Conservation (phyloP, 1,284 basidiomycete genomes). For the Coniferiporia weirii region DNA sequence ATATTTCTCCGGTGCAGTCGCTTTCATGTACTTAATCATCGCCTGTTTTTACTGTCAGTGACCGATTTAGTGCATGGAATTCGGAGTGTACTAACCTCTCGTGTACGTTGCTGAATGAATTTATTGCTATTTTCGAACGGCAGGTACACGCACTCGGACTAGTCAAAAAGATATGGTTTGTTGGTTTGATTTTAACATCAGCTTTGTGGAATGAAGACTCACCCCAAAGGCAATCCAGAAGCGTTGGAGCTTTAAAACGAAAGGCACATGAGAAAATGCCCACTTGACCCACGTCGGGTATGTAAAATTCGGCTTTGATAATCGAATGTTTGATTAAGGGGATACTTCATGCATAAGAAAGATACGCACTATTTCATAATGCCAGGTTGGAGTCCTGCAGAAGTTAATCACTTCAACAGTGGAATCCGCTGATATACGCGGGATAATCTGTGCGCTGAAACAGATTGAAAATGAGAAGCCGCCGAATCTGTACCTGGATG, state of each 20-base stretch:
- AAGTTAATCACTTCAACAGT: conserved; percentile 48
- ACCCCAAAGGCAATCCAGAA: conserved; percentile 31
- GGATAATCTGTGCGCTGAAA: conserved; percentile 47
- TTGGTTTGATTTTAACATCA: neutral
- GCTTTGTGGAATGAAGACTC: neutral
- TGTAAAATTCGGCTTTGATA: conserved; percentile 26
- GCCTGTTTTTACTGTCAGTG: neutral
- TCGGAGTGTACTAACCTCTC: conserved; percentile 5
- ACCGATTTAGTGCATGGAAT: neutral
- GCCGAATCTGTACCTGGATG: neutral
- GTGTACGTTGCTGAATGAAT: conserved; percentile 2
- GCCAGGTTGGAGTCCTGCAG: conserved; percentile 46
- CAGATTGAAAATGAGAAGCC: conserved; percentile 1
- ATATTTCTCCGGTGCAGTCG: conserved; percentile 39
- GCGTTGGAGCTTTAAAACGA: conserved; percentile 44
- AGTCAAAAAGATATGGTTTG: neutral
- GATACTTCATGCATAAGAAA: too few relatives aligned
- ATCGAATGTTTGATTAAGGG: too few relatives aligned
- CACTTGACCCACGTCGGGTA: conserved; percentile 42
- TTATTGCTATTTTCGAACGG: conserved; percentile 12
- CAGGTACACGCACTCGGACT: conserved; percentile 13
- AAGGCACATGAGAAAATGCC: conserved; percentile 45
- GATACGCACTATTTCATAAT: neutral
- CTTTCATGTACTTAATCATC: neutral
- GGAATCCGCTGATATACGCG: conserved; percentile 43